These are phyloP conservation scores for Ascochyta viciae-villosae DNA, from an alignment of 2,329 filamentous ascomycete species.

Conservation along the genomic window DNA sequence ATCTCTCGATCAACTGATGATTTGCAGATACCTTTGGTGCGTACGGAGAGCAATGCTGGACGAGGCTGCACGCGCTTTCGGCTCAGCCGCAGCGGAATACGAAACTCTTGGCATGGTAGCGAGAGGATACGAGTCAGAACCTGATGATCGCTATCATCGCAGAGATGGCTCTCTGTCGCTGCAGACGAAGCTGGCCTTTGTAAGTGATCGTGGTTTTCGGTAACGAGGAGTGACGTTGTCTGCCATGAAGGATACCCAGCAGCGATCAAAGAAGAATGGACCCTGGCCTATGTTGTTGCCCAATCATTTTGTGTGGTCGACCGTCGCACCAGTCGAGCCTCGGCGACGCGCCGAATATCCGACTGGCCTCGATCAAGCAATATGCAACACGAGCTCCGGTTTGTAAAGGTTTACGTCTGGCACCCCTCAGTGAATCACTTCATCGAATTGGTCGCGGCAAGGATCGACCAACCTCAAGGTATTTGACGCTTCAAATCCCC, in stretches of 20 bases:
- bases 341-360: slow-evolving; percentile 9
- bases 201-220: background rate
- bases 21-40: background rate
- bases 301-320: slow-evolving; percentile 13
- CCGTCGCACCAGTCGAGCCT: slow-evolving; percentile 2
- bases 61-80: slow-evolving; percentile 9
- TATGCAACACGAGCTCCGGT: background rate
- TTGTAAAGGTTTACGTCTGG: background rate
- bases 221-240: background rate
- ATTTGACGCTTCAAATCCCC: background rate
- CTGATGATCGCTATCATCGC: background rate
- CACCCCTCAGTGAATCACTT: no score
- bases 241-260: background rate
- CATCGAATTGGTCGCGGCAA: background rate
- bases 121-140: background rate
- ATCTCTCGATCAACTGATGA: background rate
- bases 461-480: background rate
- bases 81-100: slow-evolving; percentile 19
- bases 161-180: background rate
- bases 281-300: slow-evolving; percentile 6
- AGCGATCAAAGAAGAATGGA: slow-evolving; percentile 6
- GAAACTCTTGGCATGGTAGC: slow-evolving; percentile 18
- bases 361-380: background rate
- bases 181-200: background rate
- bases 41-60: slow-evolving; percentile 1